Percentiles rank a stretch among this genome's conserved stretches.
These are phyloP conservation scores for Polytrichum formosum DNA, from an alignment of 225 moss, liverwort and hornwort species.

Conservation along the genomic window DNA sequence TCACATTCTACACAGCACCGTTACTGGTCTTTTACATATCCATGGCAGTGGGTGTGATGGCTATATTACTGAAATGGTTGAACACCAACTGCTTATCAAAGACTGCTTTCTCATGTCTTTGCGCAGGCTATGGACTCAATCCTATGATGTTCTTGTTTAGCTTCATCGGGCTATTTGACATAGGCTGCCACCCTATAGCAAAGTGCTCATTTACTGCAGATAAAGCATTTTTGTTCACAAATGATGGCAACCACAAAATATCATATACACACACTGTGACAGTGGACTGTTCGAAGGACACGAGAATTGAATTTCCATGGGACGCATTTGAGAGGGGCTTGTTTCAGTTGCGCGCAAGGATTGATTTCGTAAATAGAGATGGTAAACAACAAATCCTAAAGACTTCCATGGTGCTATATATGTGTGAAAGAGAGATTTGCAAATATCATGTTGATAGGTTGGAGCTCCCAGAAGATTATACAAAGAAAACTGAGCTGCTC, in stretches of 20 bases:
- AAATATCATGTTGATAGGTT: neutral
- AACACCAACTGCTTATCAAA: slow-evolving; percentile 1
- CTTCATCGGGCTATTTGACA: neutral
- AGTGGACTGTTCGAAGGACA: neutral
- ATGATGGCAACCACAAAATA: neutral
- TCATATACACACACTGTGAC: neutral
- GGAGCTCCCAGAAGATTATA: slow-evolving; percentile 3
- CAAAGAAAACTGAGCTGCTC: slow-evolving; percentile 3
- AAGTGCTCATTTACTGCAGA: neutral
- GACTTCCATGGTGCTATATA: neutral
- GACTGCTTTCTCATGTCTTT: slow-evolving; percentile 5
- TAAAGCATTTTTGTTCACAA: slow-evolving; percentile 2
- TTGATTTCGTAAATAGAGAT: neutral
- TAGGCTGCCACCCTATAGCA: slow-evolving; percentile 3
- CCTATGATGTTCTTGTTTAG: neutral
- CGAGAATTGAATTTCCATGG: neutral
- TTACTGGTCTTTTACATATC: neutral
- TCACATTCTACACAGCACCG: slow-evolving; percentile 2
- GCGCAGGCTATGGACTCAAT: neutral
- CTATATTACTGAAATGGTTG: neutral
- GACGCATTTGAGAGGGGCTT: neutral
- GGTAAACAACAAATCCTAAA: neutral
- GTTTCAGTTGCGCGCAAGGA: slow-evolving; percentile 1
- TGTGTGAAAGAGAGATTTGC: neutral
- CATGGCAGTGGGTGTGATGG: slow-evolving; percentile 3